Percentiles rank a stretch among this genome's conserved stretches.
These are phyloP conservation scores for Chalaropsis thielavioides DNA, from an alignment of 2,329 filamentous ascomycete species.

Conservation along the genomic window DNA sequence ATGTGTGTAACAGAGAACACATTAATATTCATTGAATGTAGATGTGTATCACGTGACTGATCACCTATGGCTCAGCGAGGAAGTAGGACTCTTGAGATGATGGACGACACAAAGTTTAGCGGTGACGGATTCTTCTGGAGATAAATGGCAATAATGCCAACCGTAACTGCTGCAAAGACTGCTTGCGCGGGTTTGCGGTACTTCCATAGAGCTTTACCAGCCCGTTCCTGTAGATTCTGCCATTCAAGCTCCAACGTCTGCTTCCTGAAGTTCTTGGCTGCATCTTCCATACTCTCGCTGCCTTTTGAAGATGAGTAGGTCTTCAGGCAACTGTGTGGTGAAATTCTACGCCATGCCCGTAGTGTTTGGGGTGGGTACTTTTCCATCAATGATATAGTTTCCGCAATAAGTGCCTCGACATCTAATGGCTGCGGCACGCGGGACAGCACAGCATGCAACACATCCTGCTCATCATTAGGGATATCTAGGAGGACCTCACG, in stretches of 20 bases:
- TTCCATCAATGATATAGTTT: slow-evolving; percentile 49
- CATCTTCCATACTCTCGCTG: slow-evolving; percentile 46
- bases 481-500: slow-evolving; percentile 75
- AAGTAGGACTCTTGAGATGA: background rate
- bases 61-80: background rate
- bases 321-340: slow-evolving; percentile 66
- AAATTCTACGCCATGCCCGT: slow-evolving; percentile 57
- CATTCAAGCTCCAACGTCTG: slow-evolving; percentile 54
- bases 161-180: slow-evolving; percentile 48
- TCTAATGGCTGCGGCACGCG: slow-evolving; percentile 73
- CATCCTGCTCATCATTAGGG: slow-evolving; percentile 71
- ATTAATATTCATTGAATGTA: background rate
- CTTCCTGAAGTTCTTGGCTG: slow-evolving; percentile 49
- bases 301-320: slow-evolving; percentile 48
- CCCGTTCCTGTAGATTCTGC: slow-evolving; percentile 21
- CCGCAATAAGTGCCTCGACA: slow-evolving; percentile 59
- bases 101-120: slow-evolving; percentile 9
- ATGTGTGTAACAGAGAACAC: background rate
- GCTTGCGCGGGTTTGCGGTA: slow-evolving; percentile 52
- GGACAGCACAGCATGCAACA: slow-evolving; percentile 76
- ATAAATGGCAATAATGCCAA: slow-evolving; percentile 55
- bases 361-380: slow-evolving; percentile 58
- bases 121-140: slow-evolving; percentile 36
- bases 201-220: slow-evolving; percentile 18
- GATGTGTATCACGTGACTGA: background rate